Base-by-base conservation (phyloP, 441 rosid genomes). In the Bruguiera hainesii region DNA sequence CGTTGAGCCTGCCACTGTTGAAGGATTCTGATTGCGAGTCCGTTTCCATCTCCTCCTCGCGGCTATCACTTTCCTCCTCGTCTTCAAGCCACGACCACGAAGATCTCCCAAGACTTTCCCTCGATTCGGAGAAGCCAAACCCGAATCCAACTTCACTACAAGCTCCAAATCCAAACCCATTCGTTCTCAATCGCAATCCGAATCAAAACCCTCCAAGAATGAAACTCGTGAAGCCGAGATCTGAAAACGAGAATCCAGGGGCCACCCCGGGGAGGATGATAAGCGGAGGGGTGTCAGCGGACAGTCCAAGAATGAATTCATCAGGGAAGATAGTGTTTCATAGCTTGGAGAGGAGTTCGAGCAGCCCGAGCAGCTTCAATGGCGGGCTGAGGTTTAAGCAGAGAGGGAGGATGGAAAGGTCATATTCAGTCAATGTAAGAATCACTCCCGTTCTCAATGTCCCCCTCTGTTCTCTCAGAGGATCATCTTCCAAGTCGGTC, bases 311-410 rank as follows among this genome's bases (percentile, higher is more conserved):
- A 59, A 79, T 95, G 78, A 89, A 91, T 63, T 89, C 99, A 0
- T 95, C 97, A 7, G 99, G 99, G n/a, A 95, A 92, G 70, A 84
- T 95, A 56, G 89, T 95, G 63, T 95, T 90, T 53, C 91, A 94
- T 66, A 85, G 88, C 83, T 68, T 91, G 49, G 99, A 88, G 78
- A 73, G 99, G 60, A 95, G 99, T 65, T 90, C 98, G 5, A 95
- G 99, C 67, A 90, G 96, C 30, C 99, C 99, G 1, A 90, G 99
- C 52, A 95, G 91, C 78, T 90, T 93, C 77, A 91, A 91, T 20
- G 96, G 98, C 1, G 97, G 97, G 5, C 92, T 89, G 1, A 90
- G 86, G 30, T 81, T 67, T 53, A 85, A 91, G 77, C 91, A 91
- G 64, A 78, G 94, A 71, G 96, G 97, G 6, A 83, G 97, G 6